phyloP scores from a whole-genome alignment of 176 grass and related monocot species.

The Oryza glumipatula region DNA sequence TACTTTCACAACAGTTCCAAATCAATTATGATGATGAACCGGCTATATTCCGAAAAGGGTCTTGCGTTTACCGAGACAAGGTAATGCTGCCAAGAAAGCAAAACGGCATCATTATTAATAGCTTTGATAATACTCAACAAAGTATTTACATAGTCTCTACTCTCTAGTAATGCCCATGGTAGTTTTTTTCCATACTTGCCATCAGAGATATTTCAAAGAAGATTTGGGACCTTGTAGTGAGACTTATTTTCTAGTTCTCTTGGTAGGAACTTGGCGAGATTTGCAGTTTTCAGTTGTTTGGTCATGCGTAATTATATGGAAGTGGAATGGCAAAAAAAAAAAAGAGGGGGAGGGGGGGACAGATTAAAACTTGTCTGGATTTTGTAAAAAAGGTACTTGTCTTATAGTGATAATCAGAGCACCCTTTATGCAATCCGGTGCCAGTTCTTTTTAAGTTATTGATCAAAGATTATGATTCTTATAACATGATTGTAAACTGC shows the following conservation, averaged over 20 bases:
- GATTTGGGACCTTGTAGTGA: background rate
- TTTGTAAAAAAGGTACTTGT: background rate
- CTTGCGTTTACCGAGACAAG: conserved; percentile 66
- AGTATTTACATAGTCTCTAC: background rate
- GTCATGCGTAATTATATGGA: background rate
- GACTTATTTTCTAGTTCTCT: background rate
- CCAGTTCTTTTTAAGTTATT: background rate
- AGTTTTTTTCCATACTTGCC: too few relatives aligned
- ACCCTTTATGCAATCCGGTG: background rate
- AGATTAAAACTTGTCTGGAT: background rate
- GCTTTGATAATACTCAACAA: background rate
- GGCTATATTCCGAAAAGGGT: conserved; percentile 68
- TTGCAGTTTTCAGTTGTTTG: background rate
- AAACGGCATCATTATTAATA: background rate
- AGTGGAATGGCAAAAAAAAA: background rate
- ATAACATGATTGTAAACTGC: too few relatives aligned
- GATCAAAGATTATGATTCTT: conserved; percentile 11
- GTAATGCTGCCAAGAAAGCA: conserved; percentile 25
- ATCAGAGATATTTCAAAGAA: background rate
- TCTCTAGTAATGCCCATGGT: background rate
- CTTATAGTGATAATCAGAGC: conserved; percentile 6
- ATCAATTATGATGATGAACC: conserved; percentile 65
- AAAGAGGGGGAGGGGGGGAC: background rate
- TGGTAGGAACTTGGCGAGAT: background rate
- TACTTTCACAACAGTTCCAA: conserved; percentile 64